Evolutionary conservation across 805 yeast species (phyloP).

Genomic region (Vanderwaltozyma polyspora): DNA sequence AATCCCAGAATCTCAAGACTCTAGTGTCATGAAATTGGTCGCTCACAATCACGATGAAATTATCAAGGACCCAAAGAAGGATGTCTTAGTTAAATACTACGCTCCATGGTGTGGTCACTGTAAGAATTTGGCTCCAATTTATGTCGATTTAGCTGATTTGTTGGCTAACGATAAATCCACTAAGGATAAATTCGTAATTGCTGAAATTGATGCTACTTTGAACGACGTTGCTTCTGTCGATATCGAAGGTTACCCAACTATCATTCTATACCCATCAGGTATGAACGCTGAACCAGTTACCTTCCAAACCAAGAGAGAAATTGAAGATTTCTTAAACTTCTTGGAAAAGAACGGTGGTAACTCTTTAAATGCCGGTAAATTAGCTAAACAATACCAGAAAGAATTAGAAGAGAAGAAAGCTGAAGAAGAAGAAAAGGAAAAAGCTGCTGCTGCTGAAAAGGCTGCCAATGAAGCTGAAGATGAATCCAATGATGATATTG

Average conservation of each 20-base stretch:
- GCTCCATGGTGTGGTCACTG: conserved; percentile 99
- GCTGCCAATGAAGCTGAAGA: conserved; percentile 9
- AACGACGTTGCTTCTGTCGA: conserved; percentile 73
- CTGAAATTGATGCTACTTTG: conserved; percentile 79
- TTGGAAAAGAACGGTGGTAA: conserved; percentile 57
- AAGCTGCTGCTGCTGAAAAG: too few species aligned
- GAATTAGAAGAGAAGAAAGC: conserved; percentile 9
- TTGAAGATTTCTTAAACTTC: conserved; percentile 60
- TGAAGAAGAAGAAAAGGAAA: conserved; percentile 5
- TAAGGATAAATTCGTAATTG: conserved; percentile 52
- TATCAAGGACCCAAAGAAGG: conserved; percentile 46
- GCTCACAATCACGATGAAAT: conserved; percentile 71
- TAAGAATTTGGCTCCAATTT: conserved; percentile 79
- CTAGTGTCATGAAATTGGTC: conserved; percentile 64
- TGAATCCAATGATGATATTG: conserved; percentile 11
- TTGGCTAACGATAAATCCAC: conserved; percentile 42
- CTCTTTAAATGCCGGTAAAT: conserved; percentile 40
- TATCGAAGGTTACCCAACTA: conserved; percentile 86
- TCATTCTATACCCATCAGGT: conserved; percentile 83
- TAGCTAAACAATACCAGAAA: conserved; percentile 21
- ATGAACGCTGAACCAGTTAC: conserved; percentile 53
- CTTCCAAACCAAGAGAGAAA: conserved; percentile 61
- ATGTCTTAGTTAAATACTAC: conserved; percentile 78
- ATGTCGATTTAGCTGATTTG: conserved; percentile 73
- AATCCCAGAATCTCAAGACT: conserved; percentile 72